Conservation (phyloP, 331 rosid genomes). For the Erythrophleum ivorense region DNA sequence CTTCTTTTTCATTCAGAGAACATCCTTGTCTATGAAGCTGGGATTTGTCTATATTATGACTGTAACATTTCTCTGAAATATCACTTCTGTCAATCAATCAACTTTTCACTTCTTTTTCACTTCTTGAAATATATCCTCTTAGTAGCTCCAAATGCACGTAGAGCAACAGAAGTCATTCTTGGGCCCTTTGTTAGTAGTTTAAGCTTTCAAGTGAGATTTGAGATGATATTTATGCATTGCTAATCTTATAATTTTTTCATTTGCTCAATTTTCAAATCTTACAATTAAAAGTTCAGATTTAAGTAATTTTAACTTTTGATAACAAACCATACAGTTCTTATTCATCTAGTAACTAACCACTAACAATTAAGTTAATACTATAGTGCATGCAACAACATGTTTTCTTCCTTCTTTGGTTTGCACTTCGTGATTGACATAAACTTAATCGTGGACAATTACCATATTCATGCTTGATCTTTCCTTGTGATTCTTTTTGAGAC, state of each 20-base stretch:
- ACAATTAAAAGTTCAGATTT: background rate
- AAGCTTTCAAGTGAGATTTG: background rate
- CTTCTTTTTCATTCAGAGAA: background rate
- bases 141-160: background rate
- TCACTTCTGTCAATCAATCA: too few species aligned
- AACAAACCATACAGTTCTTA: background rate
- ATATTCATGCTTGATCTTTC: constrained; percentile 49
- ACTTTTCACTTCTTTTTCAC: too few species aligned
- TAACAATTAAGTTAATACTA: background rate
- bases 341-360: background rate
- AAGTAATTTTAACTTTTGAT: background rate
- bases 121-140: background rate
- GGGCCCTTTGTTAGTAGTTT: background rate
- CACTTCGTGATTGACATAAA: constrained; percentile 4
- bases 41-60: background rate
- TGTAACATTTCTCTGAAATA: background rate
- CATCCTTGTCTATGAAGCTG: background rate
- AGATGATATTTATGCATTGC: background rate
- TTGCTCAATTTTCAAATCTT: background rate
- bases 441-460: constrained; percentile 40
- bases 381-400: background rate
- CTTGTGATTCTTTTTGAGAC: constrained; percentile 58
- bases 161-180: background rate
- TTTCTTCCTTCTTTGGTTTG: constrained; percentile 11
- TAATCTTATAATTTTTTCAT: background rate